Conservation (phyloP, 495 filamentous ascomycete genomes). For the Neurospora tetrasperma region DNA sequence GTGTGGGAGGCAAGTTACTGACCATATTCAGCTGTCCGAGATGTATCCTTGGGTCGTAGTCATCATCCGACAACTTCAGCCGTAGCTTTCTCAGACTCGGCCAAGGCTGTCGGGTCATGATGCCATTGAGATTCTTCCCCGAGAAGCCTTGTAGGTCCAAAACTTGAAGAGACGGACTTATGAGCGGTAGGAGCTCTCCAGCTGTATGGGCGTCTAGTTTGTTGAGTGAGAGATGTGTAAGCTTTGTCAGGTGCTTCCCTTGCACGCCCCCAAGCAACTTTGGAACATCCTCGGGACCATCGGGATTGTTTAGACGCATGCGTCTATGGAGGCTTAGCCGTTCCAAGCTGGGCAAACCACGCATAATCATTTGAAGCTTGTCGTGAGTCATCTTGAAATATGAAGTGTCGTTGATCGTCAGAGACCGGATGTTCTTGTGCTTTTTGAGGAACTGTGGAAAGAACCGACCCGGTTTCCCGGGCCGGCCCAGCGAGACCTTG, state of each 20-base stretch:
- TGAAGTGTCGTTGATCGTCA: constrained; percentile 8
- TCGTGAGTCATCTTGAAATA: constrained; percentile 3
- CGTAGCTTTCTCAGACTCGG: background rate
- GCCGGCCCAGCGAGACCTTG: constrained; percentile 5
- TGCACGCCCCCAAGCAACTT: background rate
- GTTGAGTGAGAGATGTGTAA: constrained; percentile 1
- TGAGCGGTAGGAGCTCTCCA: background rate
- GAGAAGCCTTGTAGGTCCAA: constrained; percentile 1
- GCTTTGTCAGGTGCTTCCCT: constrained; percentile 1
- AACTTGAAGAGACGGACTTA: background rate
- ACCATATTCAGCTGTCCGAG: background rate
- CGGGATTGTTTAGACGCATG: background rate
- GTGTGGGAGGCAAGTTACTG: background rate
- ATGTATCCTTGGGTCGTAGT: background rate
- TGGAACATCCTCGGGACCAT: background rate
- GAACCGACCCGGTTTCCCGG: constrained; percentile 5
- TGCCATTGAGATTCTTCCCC: background rate
- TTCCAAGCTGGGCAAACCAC: constrained; percentile 8
- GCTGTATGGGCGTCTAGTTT: background rate
- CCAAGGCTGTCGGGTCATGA: background rate
- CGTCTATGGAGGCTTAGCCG: constrained; percentile 7
- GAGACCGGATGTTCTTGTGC: constrained; percentile 5
- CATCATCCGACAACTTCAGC: background rate
- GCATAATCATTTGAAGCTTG: constrained; percentile 5
- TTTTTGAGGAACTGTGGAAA: constrained; percentile 12